Evolutionary conservation across 2,329 filamentous ascomycete genomes (phyloP).

Genomic region (Simplicillium sp.): DNA sequence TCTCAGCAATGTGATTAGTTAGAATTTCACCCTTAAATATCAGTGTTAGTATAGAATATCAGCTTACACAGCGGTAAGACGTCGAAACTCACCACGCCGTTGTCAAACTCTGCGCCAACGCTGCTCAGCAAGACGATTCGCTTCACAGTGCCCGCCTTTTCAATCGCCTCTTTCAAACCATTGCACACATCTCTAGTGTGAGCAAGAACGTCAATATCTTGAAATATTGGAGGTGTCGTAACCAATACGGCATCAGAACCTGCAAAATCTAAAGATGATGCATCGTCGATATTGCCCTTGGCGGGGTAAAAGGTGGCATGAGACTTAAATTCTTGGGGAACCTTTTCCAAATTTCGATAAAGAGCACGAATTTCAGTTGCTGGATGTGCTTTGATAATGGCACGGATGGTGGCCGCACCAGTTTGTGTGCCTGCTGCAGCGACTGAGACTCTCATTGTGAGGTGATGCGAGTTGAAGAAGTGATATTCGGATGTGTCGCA

Average conservation of each 20-base stretch:
- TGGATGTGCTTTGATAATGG: slow-evolving; percentile 11
- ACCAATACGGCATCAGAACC: slow-evolving; percentile 13
- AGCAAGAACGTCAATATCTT: slow-evolving; percentile 8
- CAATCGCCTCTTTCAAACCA: slow-evolving; percentile 18
- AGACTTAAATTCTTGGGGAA: slow-evolving; percentile 12
- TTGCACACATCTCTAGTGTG: background rate
- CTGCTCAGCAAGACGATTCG: slow-evolving; percentile 21
- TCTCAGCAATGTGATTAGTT: slow-evolving; percentile 23
- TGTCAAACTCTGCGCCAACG: slow-evolving; percentile 19
- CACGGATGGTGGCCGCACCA: slow-evolving; percentile 14
- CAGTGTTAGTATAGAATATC: background rate
- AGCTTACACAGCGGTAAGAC: background rate
- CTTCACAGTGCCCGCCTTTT: slow-evolving; percentile 14
- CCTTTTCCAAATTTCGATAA: slow-evolving; percentile 14
- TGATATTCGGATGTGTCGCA: too few species aligned
- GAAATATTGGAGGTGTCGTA: slow-evolving; percentile 13
- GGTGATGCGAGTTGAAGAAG: too few species aligned
- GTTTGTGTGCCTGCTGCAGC: slow-evolving; percentile 15
- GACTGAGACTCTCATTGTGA: slow-evolving; percentile 14
- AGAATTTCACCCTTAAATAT: slow-evolving; percentile 22
- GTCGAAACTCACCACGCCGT: slow-evolving; percentile 17
- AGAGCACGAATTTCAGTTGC: slow-evolving; percentile 7
- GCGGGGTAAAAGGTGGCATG: slow-evolving; percentile 13
- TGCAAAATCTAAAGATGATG: slow-evolving; percentile 11
- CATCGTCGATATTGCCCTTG: slow-evolving; percentile 13